These are phyloP conservation scores for Crepidotus sp. DNA, from an alignment of 1,284 basidiomycete species.

Conservation along the genomic window DNA sequence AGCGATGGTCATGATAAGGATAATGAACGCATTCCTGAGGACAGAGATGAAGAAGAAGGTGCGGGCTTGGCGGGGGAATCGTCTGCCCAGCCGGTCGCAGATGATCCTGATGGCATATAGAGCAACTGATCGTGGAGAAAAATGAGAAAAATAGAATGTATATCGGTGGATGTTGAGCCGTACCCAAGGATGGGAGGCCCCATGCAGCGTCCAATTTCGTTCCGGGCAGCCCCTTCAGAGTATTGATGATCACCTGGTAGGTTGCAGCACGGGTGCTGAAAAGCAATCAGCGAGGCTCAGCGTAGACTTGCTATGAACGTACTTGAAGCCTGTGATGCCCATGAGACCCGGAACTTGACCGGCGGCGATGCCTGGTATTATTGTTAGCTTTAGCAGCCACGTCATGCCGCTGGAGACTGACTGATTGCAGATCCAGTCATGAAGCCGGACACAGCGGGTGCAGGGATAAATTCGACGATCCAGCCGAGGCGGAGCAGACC, in stretches of 20 bases:
- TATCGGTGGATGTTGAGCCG: not conserved
- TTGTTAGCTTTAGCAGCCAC: not conserved
- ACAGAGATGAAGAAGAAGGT: conserved; percentile 83
- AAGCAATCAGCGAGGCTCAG: conserved; percentile 3
- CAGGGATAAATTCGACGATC: conserved; percentile 92
- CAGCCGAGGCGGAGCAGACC: conserved; percentile 91
- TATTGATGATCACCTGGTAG: conserved; percentile 87
- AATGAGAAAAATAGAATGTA: not conserved
- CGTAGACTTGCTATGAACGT: conserved; percentile 23
- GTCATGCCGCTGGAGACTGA: not conserved
- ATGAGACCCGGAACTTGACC: conserved; percentile 83
- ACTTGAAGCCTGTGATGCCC: conserved; percentile 80
- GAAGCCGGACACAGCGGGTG: conserved; percentile 88
- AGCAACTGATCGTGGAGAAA: conserved; percentile 24
- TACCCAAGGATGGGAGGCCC: conserved; percentile 66
- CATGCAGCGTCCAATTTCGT: conserved; percentile 83
- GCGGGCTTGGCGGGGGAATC: conserved; percentile 72
- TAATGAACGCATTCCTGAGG: conserved; percentile 80
- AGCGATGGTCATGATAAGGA: conserved; percentile 78
- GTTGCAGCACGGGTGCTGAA: conserved; percentile 75
- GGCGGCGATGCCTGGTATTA: conserved; percentile 48
- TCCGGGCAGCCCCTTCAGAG: conserved; percentile 71
- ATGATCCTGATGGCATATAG: conserved; percentile 72
- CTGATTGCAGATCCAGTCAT: conserved; percentile 88
- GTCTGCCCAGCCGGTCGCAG: conserved; percentile 50